phyloP scores from a whole-genome alignment of 2,329 filamentous ascomycete genomes.

The Fusarium oligoseptatum region DNA sequence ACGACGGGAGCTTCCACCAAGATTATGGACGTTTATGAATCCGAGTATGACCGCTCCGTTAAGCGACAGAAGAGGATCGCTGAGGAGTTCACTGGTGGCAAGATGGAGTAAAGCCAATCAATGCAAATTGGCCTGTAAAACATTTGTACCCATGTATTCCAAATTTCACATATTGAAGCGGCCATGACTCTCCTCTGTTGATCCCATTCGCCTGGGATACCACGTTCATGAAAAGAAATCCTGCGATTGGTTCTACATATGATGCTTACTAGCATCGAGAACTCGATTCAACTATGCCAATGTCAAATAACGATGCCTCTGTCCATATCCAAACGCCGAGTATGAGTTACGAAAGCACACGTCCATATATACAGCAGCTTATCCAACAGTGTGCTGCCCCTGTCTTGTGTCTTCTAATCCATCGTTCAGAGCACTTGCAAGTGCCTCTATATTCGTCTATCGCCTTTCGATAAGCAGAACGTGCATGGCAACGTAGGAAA shows the following conservation, averaged over 20 bases:
- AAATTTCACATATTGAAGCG: conserved; percentile 30
- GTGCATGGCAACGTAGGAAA: conserved; percentile 95
- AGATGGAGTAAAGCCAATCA: conserved; percentile 57
- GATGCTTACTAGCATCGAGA: conserved; percentile 1
- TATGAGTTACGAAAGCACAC: conserved; percentile 10
- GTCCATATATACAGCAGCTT: conserved; percentile 13
- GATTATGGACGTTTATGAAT: conserved; percentile 53
- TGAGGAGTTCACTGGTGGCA: conserved; percentile 71
- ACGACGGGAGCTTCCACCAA: conserved; percentile 52
- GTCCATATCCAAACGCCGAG: conserved; percentile 28
- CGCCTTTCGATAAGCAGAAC: conserved; percentile 88
- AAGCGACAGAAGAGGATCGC: conserved; percentile 68
- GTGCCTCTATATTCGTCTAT: conserved; percentile 48
- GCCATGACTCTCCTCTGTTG: not conserved
- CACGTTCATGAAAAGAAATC: not conserved
- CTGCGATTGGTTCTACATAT: conserved; percentile 11
- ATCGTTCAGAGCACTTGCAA: not conserved
- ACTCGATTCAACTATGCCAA: conserved; percentile 15
- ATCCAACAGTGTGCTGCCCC: not conserved
- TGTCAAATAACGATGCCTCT: not conserved
- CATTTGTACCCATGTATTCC: conserved; percentile 45
- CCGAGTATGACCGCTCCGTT: conserved; percentile 60
- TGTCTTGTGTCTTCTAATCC: conserved; percentile 10
- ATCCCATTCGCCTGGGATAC: not conserved
- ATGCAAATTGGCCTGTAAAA: conserved; percentile 42